Conservation (phyloP, 495 filamentous ascomycete genomes). For the Pseudomonodictys pantanalensis region DNA sequence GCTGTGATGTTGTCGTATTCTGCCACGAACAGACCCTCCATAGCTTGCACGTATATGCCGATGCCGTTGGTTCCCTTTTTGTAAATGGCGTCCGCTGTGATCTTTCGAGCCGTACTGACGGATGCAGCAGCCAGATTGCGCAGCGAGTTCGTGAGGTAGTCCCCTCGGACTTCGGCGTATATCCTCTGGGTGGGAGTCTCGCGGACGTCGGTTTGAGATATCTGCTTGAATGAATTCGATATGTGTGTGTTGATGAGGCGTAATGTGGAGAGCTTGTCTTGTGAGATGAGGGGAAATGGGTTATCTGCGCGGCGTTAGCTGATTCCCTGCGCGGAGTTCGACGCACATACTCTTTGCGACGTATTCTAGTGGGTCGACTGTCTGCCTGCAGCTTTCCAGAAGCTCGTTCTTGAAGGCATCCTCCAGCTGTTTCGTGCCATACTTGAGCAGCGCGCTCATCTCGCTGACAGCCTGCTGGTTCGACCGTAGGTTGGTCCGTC, state of each 20-base stretch:
- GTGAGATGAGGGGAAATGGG: slow-evolving; percentile 62
- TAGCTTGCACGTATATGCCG: slow-evolving; percentile 77
- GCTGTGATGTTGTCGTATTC: slow-evolving; percentile 86
- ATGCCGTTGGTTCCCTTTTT: slow-evolving; percentile 90
- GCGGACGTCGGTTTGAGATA: slow-evolving; percentile 46
- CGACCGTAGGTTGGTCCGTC: slow-evolving; percentile 78
- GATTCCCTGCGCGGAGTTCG: slow-evolving; percentile 41
- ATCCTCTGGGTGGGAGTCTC: slow-evolving; percentile 65
- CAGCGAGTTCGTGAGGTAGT: slow-evolving; percentile 75
- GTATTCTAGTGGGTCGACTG: slow-evolving; percentile 86
- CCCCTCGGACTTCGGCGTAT: slow-evolving; percentile 80
- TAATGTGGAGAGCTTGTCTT: slow-evolving; percentile 57
- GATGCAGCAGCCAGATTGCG: slow-evolving; percentile 85
- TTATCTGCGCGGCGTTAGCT: slow-evolving; percentile 49
- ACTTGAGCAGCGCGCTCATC: slow-evolving; percentile 69
- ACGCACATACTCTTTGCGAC: slow-evolving; percentile 75
- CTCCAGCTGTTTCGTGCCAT: slow-evolving; percentile 77
- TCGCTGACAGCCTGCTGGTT: slow-evolving; percentile 88
- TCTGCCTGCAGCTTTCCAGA: slow-evolving; percentile 61
- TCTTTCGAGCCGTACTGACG: slow-evolving; percentile 80
- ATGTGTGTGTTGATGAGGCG: slow-evolving; percentile 58
- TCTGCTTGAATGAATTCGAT: slow-evolving; percentile 51
- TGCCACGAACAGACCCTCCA: slow-evolving; percentile 79
- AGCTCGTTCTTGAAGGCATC: slow-evolving; percentile 73
- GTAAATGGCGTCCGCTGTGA: slow-evolving; percentile 76